A percentile compares a stretch with the other conserved stretches of the same genome.
Evolutionary conservation across 2,329 filamentous ascomycete species (phyloP).

Genomic region (Aurifilum marmelostoma): DNA sequence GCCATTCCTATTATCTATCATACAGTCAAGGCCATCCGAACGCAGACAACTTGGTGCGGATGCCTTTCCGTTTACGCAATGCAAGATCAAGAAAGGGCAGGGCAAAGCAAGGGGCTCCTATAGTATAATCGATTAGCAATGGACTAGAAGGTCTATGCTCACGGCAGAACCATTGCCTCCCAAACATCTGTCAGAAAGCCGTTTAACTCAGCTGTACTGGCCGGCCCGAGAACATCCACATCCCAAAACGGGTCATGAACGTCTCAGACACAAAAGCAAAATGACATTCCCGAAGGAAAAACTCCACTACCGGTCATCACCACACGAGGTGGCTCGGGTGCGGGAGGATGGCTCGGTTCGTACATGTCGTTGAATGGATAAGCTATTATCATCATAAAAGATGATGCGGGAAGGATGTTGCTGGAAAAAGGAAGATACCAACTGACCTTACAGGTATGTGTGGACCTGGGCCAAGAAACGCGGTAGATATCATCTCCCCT

Average conservation of each 20-base stretch:
- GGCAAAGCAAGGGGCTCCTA: background rate
- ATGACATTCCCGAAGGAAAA: conserved; percentile 55
- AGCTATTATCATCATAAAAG: conserved; percentile 65
- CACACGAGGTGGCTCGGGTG: conserved; percentile 61
- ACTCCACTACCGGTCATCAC: conserved; percentile 80
- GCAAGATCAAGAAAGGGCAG: background rate
- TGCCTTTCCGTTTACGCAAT: background rate
- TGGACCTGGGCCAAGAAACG: background rate
- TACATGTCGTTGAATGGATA: conserved; percentile 77
- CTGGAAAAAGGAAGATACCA: conserved; percentile 7
- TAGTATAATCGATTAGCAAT: conserved; percentile 7
- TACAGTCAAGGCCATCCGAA: too few species aligned
- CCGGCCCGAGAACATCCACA: conserved; percentile 38
- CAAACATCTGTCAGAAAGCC: conserved; percentile 36
- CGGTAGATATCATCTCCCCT: background rate
- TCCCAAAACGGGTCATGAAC: conserved; percentile 61
- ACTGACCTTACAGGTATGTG: conserved; percentile 22
- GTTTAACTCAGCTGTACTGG: conserved; percentile 43
- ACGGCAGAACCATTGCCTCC: conserved; percentile 7
- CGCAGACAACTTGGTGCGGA: background rate
- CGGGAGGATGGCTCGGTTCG: conserved; percentile 72
- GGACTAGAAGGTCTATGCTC: background rate
- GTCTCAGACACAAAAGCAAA: conserved; percentile 60
- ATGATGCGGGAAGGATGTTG: conserved; percentile 16
- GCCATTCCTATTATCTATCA: too few species aligned